Percentiles rank a stretch among this genome's conserved stretches.
phyloP scores from a whole-genome alignment of 2,329 filamentous ascomycete genomes.

The Beauveria varroae region DNA sequence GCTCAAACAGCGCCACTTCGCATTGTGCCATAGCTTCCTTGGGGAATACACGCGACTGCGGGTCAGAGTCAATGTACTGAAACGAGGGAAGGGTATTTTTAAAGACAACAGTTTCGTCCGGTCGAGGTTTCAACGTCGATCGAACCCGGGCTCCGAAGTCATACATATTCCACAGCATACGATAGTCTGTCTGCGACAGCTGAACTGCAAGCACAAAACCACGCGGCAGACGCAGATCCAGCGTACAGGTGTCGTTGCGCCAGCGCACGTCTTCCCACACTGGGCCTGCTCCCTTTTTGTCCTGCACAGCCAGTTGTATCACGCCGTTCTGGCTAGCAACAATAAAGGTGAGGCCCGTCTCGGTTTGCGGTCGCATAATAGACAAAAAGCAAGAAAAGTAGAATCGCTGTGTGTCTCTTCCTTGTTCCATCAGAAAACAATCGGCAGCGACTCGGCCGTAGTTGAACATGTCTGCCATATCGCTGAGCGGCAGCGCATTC shows the following conservation, averaged over 20 bases:
- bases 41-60: constrained; percentile 66
- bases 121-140: constrained; percentile 57
- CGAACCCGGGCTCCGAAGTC: constrained; percentile 77
- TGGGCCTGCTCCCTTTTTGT: constrained; percentile 58
- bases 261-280: constrained; percentile 79
- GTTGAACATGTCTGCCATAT: constrained; percentile 65
- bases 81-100: constrained; percentile 64
- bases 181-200: constrained; percentile 70
- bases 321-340: constrained; percentile 74
- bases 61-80: constrained; percentile 70
- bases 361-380: constrained; percentile 60
- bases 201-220: constrained; percentile 67
- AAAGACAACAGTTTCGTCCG: constrained; percentile 64
- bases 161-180: constrained; percentile 72
- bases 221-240: constrained; percentile 65
- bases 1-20: constrained; percentile 69
- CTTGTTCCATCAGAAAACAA: constrained; percentile 65
- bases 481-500: constrained; percentile 68
- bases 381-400: constrained; percentile 69
- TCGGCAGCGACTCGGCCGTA: constrained; percentile 73
- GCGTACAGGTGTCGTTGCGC: constrained; percentile 57
- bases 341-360: constrained; percentile 63
- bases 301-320: constrained; percentile 66
- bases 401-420: constrained; percentile 58
- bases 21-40: constrained; percentile 65